These are phyloP conservation scores for Stereocaulon alpinum DNA, from an alignment of 495 filamentous ascomycete species.

Conservation along the genomic window DNA sequence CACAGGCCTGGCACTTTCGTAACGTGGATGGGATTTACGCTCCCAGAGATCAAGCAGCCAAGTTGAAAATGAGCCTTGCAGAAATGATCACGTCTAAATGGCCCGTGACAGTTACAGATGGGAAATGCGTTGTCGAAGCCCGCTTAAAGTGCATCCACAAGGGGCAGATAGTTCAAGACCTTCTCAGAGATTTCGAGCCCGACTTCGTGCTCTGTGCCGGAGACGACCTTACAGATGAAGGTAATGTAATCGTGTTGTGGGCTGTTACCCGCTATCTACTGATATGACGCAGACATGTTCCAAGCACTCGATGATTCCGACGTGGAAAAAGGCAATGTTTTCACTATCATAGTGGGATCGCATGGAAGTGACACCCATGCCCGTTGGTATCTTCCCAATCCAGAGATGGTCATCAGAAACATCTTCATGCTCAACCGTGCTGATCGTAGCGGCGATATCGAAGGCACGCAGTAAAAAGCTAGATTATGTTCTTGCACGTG, in stretches of 20 bases:
- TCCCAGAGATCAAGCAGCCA: slow-evolving; percentile 51
- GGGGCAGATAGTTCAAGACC: slow-evolving; percentile 74
- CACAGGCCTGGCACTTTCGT: slow-evolving; percentile 78
- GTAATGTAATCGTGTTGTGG: slow-evolving; percentile 32
- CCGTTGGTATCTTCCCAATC: slow-evolving; percentile 77
- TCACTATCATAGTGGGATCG: slow-evolving; percentile 79
- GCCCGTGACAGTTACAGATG: slow-evolving; percentile 89
- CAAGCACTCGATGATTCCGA: slow-evolving; percentile 51
- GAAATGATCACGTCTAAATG: slow-evolving; percentile 59
- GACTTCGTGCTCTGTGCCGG: slow-evolving; percentile 84
- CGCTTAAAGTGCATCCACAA: slow-evolving; percentile 94
- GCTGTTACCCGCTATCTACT: neutral
- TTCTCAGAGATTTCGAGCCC: slow-evolving; percentile 52
- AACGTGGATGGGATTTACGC: slow-evolving; percentile 77
- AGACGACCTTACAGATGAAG: slow-evolving; percentile 96
- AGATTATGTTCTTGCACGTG: too few relatives aligned
- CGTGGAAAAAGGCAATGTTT: slow-evolving; percentile 54
- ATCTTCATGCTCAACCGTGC: slow-evolving; percentile 52
- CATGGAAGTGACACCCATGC: slow-evolving; percentile 80
- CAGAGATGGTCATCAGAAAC: slow-evolving; percentile 73
- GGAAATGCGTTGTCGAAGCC: slow-evolving; percentile 95
- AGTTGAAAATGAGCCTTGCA: slow-evolving; percentile 54
- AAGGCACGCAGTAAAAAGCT: too few relatives aligned
- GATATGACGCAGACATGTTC: slow-evolving; percentile 42
- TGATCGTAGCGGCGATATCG: neutral